Base-by-base conservation (phyloP, 2,329 filamentous ascomycete species). In the Monilinia vaccinii-corymbosi region DNA sequence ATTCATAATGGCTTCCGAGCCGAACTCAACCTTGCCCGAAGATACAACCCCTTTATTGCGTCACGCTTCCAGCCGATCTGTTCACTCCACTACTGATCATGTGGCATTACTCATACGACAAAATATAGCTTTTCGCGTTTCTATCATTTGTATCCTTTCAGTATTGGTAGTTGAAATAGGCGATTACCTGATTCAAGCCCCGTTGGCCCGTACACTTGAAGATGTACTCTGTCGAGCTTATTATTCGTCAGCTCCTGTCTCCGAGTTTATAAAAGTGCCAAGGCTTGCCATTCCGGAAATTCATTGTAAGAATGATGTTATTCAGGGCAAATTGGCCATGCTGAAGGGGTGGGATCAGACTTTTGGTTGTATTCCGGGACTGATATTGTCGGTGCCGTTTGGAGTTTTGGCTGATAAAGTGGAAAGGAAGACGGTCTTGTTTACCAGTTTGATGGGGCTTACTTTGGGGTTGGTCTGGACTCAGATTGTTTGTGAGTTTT, bases 271-370 rank as follows among this genome's bases (percentile, higher is more conserved):
- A n/a, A 16, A 52, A 6, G 18, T 18, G 8, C 42, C 28, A 6
- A 28, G 13, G n/a, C n/a, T 34, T 42, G 56, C 3, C 62, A 70
- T 67, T 56, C 70, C 71, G 2, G 78, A 81, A 60, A 67, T 72
- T 48, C 71, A 74, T 21, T 84, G 81, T 71, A 83, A 84, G 66
- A 68, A 70, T 3, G 67, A 73, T 0, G 69, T 72, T 2, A 78
- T 85, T 0, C 81, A 84, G 64, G 73, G 76, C 31, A 74, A 75
- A 23, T 71, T 84, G 47, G 79, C 81, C 14, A 76, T 78, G 73
- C 70, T 84, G 21, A 73, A 74, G 45, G 80, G 79, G 0, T 79
- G 78, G 74, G 65, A 71, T 47, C 63, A 70, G 23, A 75, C 77
- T 1, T 71, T 80, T 34, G 75, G 80, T 38, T 75, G 76, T 60